Percentiles rank a stretch among this genome's conserved stretches.
These are phyloP conservation scores for Pseudogymnoascus sp. DNA, from an alignment of 2,329 filamentous ascomycete species.

Conservation along the genomic window DNA sequence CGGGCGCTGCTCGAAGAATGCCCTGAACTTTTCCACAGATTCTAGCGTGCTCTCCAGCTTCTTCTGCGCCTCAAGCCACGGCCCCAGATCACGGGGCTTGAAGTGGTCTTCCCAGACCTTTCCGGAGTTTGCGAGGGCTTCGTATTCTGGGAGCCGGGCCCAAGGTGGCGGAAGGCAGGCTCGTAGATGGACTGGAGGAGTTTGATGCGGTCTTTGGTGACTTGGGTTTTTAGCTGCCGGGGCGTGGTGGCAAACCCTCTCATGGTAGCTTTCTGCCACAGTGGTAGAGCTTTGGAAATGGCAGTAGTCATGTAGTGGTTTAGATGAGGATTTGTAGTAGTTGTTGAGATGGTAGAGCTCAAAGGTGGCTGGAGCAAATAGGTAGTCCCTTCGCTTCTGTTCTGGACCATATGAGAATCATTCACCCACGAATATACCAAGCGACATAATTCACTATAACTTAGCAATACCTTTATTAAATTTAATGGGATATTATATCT, in stretches of 20 bases:
- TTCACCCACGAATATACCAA: background rate
- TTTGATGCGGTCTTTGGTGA: background rate
- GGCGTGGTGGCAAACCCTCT: background rate
- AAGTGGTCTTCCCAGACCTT: slow-evolving; percentile 21
- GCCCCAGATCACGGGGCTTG: slow-evolving; percentile 13
- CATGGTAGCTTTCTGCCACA: background rate
- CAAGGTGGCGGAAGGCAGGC: background rate
- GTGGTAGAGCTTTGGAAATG: background rate
- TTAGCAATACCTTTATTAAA: background rate
- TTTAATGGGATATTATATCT: background rate
- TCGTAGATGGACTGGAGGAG: background rate
- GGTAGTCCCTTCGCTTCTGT: background rate
- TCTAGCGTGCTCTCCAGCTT: slow-evolving; percentile 8
- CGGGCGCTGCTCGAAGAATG: slow-evolving; percentile 1
- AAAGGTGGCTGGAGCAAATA: background rate
- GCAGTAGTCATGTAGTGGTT: background rate
- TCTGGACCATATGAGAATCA: background rate
- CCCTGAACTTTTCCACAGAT: slow-evolving; percentile 9
- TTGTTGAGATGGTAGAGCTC: background rate
- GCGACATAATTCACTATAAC: background rate
- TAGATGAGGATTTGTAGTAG: background rate
- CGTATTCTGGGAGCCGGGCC: slow-evolving; percentile 14
- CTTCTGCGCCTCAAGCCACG: slow-evolving; percentile 9
- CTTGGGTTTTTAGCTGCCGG: background rate
- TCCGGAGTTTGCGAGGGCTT: slow-evolving; percentile 16